Evolutionary conservation across 441 rosid genomes (phyloP), one percentile per base, ranked within the genome.

Genomic region (Pelargonium fulgidum): DNA sequence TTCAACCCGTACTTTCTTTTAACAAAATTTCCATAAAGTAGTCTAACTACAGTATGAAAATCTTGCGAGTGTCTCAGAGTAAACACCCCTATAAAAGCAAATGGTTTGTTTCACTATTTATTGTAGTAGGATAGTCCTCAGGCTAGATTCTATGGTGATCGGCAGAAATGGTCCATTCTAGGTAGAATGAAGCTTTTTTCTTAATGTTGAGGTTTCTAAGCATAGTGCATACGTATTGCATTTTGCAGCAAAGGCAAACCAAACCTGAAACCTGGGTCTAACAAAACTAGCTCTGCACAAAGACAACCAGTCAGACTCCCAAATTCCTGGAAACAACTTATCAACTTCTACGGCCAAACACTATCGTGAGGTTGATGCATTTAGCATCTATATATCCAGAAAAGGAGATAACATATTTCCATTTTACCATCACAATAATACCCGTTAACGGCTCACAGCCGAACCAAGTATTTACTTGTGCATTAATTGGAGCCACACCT

Each of bases 281-380:
- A 54, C 16, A 24, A 14, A n/a, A 54, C 61, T 20, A 54, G 22
- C 19, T 54, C 19, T 54, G 61, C 9, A 17, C 0, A 16, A 54
- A 54, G 22, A 54, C 19, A 17, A 54, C 22, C 9, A 54, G 10
- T 12, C 54, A 48, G 13, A 48, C 9, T 54, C 7, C 61, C 20
- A 54, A 20, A 54, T 54, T 54, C 61, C 61, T 54, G 19, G 59
- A 54, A 54, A 54, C 61, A 54, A 54, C 24, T 17, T 16, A 54
- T 54, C 20, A 17, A n/a, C 19, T 54, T 54, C 61, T 54, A 7
- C 17, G 61, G 61, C 61, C 61, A 54, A 54, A 54, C 4, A 54
- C 20, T 54, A 16, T 16, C 8, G 24, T 2, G 8, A 16, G 17
- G 11, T 14, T 4, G 17, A 54, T 20, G 19, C 61, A 54, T 36